Base-by-base conservation (phyloP, 2,329 filamentous ascomycete genomes). In the Byssoonygena ceratinophila region DNA sequence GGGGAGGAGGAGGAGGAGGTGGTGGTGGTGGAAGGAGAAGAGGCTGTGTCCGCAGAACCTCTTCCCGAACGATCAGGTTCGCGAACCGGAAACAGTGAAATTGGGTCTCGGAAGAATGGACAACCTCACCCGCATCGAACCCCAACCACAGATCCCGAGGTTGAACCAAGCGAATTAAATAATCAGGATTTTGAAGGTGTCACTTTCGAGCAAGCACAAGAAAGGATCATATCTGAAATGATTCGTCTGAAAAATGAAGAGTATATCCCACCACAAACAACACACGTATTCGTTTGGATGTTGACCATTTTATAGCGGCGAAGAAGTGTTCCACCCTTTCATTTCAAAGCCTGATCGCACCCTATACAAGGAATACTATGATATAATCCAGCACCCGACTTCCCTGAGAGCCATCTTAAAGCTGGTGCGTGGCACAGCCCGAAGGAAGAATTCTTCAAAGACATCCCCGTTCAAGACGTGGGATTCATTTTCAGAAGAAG, bases 161-260 rank as follows among this genome's bases (percentile, higher is more conserved):
- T 43, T 20, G 54, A 55, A 12, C 45, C 46, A 29, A 37, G 14
- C 23, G 41, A 47, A 12, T 29, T 9, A 4, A 25, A n/a, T 14
- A 23, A 39, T 31, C 9, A n/a, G 9, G 34, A 79, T 1, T 91
- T 87, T 66, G 79, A 81, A 52, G 85, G 84, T 4, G 79, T 90
- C 46, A 83, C 66, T 8, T 91, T 94, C 64, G 87, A 94, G 64
- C 78, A 89, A 63, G 89, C 88, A 0, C 88, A 95, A 64, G 87
- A 94, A 60, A 87, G 88, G 71, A 81, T 95, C 53, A 73, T 94
- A 3, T 80, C 84, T 51, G 86, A 91, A 60, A 68, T 91, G 56
- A 76, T 91, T 11, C 66, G 71, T 5, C 78, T 85, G 44, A 80
- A 80, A 45, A 83, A 88, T 55, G 79, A 81, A 55, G 74, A 78